Evolutionary conservation across 805 yeast species (phyloP).

Genomic region (Ogataea degrootiae): DNA sequence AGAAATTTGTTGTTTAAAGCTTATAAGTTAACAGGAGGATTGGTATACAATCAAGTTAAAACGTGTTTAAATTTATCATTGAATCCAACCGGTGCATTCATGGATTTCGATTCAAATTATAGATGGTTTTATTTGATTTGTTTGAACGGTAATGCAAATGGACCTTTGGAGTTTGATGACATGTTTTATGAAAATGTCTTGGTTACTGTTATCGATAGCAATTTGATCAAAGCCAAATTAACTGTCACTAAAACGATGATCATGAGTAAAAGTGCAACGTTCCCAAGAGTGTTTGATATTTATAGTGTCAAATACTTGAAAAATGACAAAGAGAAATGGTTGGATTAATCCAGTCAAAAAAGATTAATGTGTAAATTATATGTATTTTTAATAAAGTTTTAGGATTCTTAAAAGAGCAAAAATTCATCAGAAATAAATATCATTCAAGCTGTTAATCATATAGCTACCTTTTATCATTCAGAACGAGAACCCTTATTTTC

Average conservation of each 20-base stretch:
- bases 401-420: no score
- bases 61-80: constrained; percentile 23
- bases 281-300: constrained; percentile 23
- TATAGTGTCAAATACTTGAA: constrained; percentile 17
- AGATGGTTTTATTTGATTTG: constrained; percentile 16
- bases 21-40: constrained; percentile 10
- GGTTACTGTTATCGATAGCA: constrained; percentile 48
- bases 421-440: no score
- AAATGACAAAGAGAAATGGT: constrained; percentile 26
- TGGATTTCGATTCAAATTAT: constrained; percentile 7
- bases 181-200: constrained; percentile 44
- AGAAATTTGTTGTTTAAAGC: constrained; percentile 36
- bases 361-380: no score
- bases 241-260: constrained; percentile 23
- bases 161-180: constrained; percentile 30
- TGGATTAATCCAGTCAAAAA: constrained; percentile 13
- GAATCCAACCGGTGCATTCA: constrained; percentile 6
- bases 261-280: constrained; percentile 26
- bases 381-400: no score
- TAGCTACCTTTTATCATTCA: no score
- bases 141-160: background rate
- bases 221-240: constrained; percentile 48
- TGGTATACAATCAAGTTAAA: constrained; percentile 20
- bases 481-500: no score
- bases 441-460: no score